These are phyloP conservation scores for Candida vaughaniae DNA, from an alignment of 805 yeast species.

Conservation along the genomic window DNA sequence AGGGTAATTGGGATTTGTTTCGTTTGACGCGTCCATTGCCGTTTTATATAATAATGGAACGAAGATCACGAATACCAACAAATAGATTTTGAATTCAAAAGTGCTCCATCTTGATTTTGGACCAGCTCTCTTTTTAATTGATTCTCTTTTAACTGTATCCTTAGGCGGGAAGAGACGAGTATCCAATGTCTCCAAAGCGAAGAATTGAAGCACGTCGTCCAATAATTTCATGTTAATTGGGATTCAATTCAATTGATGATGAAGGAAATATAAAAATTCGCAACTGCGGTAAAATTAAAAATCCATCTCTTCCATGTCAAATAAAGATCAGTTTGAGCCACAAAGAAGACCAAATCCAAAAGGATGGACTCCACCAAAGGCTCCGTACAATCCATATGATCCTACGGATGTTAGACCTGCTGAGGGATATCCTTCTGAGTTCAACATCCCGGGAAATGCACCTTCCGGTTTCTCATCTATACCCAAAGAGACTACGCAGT, in stretches of 20 bases:
- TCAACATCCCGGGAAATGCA: constrained; percentile 59
- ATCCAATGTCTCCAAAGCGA: constrained; percentile 53
- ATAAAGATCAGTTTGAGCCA: constrained; percentile 18
- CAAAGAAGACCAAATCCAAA: constrained; percentile 72
- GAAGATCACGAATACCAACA: constrained; percentile 57
- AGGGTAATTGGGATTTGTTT: constrained; percentile 70
- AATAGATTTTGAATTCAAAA: constrained; percentile 70
- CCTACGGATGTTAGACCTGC: constrained; percentile 75
- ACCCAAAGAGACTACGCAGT: constrained; percentile 69
- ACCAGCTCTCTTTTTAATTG: constrained; percentile 28
- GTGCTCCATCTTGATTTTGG: constrained; percentile 68
- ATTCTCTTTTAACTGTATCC: constrained; percentile 29
- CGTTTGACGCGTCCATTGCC: constrained; percentile 78
- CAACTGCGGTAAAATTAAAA: background rate
- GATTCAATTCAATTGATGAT: constrained; percentile 1
- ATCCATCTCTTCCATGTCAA: constrained; percentile 10
- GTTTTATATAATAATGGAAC: constrained; percentile 84
- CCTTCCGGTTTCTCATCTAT: constrained; percentile 53
- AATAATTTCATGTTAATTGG: constrained; percentile 10
- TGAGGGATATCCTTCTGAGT: constrained; percentile 85
- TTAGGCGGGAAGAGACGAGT: constrained; percentile 46
- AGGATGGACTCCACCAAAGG: constrained; percentile 79
- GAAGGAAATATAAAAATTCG: background rate
- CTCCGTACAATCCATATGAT: constrained; percentile 85
- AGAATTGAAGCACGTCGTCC: constrained; percentile 31